These are phyloP conservation scores for Jaltomata sinuosa DNA, from an alignment of 257 asterid species.

Conservation along the genomic window DNA sequence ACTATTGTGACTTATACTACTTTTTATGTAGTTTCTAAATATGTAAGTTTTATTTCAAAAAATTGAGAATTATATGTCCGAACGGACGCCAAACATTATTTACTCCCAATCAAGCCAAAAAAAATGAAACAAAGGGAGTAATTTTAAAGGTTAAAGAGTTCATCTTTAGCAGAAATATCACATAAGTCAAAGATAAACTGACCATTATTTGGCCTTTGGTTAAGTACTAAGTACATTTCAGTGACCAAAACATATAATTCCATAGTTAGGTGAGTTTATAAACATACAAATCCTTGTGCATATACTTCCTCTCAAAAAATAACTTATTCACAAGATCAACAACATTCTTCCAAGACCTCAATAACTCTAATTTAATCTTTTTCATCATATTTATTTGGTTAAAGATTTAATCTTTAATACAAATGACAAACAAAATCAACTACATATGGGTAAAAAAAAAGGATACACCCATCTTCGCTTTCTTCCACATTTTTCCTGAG, in stretches of 20 bases:
- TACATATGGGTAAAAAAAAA: background rate
- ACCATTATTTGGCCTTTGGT: background rate
- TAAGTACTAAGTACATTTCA: background rate
- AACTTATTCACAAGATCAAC: background rate
- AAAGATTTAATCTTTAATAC: background rate
- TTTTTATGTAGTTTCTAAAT: background rate
- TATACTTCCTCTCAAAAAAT: background rate
- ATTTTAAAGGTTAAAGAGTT: background rate
- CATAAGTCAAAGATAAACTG: background rate
- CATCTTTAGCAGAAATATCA: background rate
- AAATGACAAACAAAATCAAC: background rate
- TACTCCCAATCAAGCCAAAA: background rate
- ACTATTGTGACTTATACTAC: background rate
- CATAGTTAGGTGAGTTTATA: background rate
- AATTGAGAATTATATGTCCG: too few species aligned
- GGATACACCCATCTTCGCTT: conserved; percentile 92
- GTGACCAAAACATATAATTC: background rate
- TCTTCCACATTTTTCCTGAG: conserved; percentile 55
- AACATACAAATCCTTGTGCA: background rate
- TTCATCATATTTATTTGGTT: background rate
- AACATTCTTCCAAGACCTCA: background rate
- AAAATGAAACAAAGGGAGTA: background rate
- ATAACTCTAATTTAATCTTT: background rate
- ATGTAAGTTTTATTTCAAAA: too few species aligned
- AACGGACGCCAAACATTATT: background rate